phyloP scores from a whole-genome alignment of 768 basidiomycete species.

The Trametopsis cervina region DNA sequence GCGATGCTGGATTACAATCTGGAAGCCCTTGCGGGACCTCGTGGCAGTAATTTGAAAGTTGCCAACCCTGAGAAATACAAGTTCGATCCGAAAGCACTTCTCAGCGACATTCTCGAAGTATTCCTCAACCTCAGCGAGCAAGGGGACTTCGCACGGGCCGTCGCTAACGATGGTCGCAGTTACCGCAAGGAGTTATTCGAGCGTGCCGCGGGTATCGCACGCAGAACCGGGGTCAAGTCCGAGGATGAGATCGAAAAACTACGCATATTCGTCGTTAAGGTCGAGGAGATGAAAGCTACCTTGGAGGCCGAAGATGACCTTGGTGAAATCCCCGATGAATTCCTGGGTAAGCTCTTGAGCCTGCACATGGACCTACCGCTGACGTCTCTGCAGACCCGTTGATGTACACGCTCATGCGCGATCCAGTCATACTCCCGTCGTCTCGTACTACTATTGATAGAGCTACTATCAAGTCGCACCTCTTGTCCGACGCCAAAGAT shows the following conservation, averaged over 20 bases:
- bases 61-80: slow-evolving; percentile 81
- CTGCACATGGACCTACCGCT: background rate
- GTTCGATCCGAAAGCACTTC: slow-evolving; percentile 77
- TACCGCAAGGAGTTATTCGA: slow-evolving; percentile 84
- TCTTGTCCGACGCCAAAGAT: slow-evolving; percentile 86
- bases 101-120: slow-evolving; percentile 84
- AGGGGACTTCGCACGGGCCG: slow-evolving; percentile 72
- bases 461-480: slow-evolving; percentile 89
- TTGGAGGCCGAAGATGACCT: slow-evolving; percentile 88
- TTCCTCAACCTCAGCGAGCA: slow-evolving; percentile 84
- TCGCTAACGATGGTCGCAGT: slow-evolving; percentile 92
- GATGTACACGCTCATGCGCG: slow-evolving; percentile 90
- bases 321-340: slow-evolving; percentile 93
- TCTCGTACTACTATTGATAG: slow-evolving; percentile 78
- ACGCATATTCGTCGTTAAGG: slow-evolving; percentile 63
- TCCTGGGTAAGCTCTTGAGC: slow-evolving; percentile 56
- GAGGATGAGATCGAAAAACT: slow-evolving; percentile 70
- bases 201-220: slow-evolving; percentile 60
- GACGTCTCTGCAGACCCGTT: slow-evolving; percentile 57
- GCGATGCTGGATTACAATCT: slow-evolving; percentile 97
- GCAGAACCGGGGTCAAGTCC: slow-evolving; percentile 60
- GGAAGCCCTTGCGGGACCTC: slow-evolving; percentile 81
- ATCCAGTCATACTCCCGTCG: slow-evolving; percentile 87
- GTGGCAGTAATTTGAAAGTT: slow-evolving; percentile 80
- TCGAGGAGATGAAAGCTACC: slow-evolving; percentile 74